phyloP scores from a whole-genome alignment of 305 asterid species.

The Fraxinus sp. region DNA sequence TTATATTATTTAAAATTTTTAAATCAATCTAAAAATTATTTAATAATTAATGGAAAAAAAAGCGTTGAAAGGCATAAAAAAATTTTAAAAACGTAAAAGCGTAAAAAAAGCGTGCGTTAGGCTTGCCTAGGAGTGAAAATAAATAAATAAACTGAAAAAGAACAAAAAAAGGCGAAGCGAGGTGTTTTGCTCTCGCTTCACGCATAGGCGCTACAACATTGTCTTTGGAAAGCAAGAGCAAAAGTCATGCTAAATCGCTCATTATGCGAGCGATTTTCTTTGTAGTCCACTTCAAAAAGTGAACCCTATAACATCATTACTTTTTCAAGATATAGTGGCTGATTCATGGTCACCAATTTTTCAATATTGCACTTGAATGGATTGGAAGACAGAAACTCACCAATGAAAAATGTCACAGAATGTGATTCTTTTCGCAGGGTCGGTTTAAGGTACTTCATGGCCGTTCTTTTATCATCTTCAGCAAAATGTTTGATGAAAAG shows the following conservation, averaged over 20 bases:
- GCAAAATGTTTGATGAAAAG: slow-evolving; percentile 71
- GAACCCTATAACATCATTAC: slow-evolving; percentile 20
- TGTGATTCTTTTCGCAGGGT: slow-evolving; percentile 72
- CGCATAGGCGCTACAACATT: too few species aligned
- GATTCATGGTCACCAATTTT: slow-evolving; percentile 36
- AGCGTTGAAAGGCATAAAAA: too few species aligned
- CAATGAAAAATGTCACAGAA: slow-evolving; percentile 72
- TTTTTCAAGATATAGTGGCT: slow-evolving; percentile 36
- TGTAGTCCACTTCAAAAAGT: slow-evolving; percentile 35
- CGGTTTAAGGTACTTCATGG: slow-evolving; percentile 89
- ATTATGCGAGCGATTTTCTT: slow-evolving; percentile 28
- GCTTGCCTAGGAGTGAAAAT: too few species aligned
- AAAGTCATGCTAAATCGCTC: background rate
- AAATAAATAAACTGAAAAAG: too few species aligned
- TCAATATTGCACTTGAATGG: background rate
- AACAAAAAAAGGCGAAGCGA: too few species aligned
- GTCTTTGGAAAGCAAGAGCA: background rate
- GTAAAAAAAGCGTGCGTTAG: too few species aligned
- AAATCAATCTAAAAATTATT: too few species aligned
- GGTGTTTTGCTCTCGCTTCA: too few species aligned
- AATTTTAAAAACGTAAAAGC: too few species aligned
- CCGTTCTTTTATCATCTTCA: slow-evolving; percentile 68
- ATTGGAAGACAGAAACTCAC: slow-evolving; percentile 42
- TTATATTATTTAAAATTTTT: too few species aligned
- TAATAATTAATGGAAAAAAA: too few species aligned